These are phyloP conservation scores for Cyathus striatus DNA, from an alignment of 768 basidiomycete species.

Conservation along the genomic window DNA sequence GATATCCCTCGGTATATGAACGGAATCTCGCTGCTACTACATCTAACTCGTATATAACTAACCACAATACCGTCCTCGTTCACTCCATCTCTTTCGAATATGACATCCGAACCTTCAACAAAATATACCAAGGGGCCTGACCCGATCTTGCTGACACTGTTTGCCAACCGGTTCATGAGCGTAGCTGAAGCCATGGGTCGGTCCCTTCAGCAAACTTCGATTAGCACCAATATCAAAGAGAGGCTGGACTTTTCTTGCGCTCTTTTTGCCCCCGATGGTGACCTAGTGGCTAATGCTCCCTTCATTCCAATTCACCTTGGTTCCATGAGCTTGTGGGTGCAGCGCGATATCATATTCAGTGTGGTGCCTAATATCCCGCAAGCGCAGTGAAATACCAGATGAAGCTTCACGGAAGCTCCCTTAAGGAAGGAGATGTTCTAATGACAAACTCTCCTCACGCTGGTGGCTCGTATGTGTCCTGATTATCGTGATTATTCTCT, in stretches of 20 bases:
- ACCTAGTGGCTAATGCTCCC: conserved; percentile 91
- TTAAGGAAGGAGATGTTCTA: conserved; percentile 89
- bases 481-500: conserved; percentile 5
- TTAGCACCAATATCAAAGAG: conserved; percentile 95
- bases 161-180: conserved; percentile 96
- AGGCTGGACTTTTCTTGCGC: conserved; percentile 94
- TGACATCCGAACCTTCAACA: neutral
- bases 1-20: neutral
- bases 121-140: conserved; percentile 50
- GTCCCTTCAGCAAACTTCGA: conserved; percentile 85
- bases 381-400: conserved; percentile 90
- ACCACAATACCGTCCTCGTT: neutral
- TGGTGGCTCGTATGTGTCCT: conserved; percentile 73
- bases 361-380: conserved; percentile 1
- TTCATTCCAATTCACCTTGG: conserved; percentile 87
- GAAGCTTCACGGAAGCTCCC: conserved; percentile 60
- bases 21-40: neutral
- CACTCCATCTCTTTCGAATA: neutral
- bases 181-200: conserved; percentile 96
- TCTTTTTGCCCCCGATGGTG: conserved; percentile 90
- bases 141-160: conserved; percentile 84
- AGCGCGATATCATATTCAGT: neutral
- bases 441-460: conserved; percentile 91
- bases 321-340: conserved; percentile 83
- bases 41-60: neutral